Percentiles rank a stretch among this genome's conserved stretches.
Evolutionary conservation across 441 rosid species (phyloP).

Genomic region (Croton laevigatus): DNA sequence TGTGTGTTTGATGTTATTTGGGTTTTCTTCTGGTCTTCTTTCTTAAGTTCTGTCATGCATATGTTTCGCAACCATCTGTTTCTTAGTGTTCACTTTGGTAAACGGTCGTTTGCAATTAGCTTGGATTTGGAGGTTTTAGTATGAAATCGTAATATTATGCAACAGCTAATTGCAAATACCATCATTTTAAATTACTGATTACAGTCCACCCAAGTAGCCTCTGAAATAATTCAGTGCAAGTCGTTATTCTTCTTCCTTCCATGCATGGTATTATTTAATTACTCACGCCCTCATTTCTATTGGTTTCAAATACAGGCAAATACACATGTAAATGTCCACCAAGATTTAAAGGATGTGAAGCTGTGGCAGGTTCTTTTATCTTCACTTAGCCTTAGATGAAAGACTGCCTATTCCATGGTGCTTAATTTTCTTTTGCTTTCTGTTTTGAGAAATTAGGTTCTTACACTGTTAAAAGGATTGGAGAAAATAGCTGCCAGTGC

Average conservation of each 20-base stretch:
- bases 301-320: constrained; percentile 68
- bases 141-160: no score
- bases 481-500: constrained; percentile 99
- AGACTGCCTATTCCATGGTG: constrained; percentile 1
- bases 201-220: no score
- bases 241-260: background rate
- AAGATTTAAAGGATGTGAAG: constrained; percentile 95
- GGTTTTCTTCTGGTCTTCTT: background rate
- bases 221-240: background rate
- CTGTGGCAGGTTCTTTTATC: constrained; percentile 81
- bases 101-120: no score
- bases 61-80: background rate
- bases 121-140: no score
- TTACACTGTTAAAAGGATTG: constrained; percentile 91
- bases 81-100: no score
- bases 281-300: background rate
- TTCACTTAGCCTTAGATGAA: background rate
- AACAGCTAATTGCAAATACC: no score
- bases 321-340: constrained; percentile 87
- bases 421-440: constrained; percentile 14
- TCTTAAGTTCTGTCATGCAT: background rate
- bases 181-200: no score
- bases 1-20: background rate
- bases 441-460: constrained; percentile 58
- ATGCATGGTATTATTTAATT: background rate